Base-by-base conservation (phyloP, 2,329 filamentous ascomycete species). In the Fusarium cyanostomum region DNA sequence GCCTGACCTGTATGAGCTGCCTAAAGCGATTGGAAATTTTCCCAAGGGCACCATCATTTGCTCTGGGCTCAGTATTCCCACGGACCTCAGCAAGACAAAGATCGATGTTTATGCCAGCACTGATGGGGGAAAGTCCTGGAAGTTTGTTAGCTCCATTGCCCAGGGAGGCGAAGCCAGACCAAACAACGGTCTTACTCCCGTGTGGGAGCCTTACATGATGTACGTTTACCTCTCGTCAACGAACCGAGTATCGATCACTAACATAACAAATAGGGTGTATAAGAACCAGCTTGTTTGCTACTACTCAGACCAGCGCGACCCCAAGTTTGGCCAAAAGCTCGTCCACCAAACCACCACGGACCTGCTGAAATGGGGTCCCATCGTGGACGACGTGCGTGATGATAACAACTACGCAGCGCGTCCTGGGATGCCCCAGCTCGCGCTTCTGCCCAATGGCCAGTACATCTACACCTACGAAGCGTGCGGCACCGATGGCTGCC, bases 191-290 rank as follows among this genome's bases (percentile, higher is more conserved):
- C 74, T 86, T 41, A 89, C 87, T 0, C 87, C 88, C 1, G 86
- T 92, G 30, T 92, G 89, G 89, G 89, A 92, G 73, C 89, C 89
- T 0, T 91, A 89, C 74, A 76, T 92, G 50, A 71, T 86, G 72
- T 76, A 62, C 67, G 71, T 41, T 5, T 4, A 8, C 15, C 5
- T 4, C 12, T 26, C 9, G 1, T 28, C 6, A 6, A 8, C 1
- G 2, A 7, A 10, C 2, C 0, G 3, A 2, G 15, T 3, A 5
- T 16, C 0, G 1, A 13, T 7, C 1, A 35, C 59, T 66, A 24
- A 68, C 13, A 6, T 4, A 9, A 1, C 7, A 9, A 0, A 2
- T 4, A 81, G 82, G 71, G 77, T 83, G 26, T 82, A 87, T 69
- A 75, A 89, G 43, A 80, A 84, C 50, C 78, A 84, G 42, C 76